Evolutionary conservation across 345 rosid genomes (phyloP).

Genomic region (Rhodamnia argentea): DNA sequence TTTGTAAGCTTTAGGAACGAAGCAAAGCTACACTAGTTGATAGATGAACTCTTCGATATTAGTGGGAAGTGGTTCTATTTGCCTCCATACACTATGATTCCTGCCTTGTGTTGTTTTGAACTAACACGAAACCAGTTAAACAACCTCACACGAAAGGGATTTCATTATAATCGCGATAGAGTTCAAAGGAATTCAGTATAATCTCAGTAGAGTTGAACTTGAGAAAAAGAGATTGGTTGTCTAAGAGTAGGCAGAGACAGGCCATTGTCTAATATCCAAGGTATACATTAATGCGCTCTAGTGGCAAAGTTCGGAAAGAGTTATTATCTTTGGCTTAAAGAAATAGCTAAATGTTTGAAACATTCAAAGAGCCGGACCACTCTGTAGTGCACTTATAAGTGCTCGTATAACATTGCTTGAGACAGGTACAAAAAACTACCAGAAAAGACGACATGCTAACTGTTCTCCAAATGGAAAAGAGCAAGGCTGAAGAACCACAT

Average conservation of each 20-base stretch:
- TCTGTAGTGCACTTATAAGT: too few relatives aligned
- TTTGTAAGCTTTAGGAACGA: not conserved
- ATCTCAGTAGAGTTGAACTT: not conserved
- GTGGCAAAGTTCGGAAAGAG: too few relatives aligned
- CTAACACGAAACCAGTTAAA: not conserved
- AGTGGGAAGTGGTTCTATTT: not conserved
- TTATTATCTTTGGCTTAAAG: too few relatives aligned
- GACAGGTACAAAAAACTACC: not conserved
- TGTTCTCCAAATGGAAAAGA: too few relatives aligned
- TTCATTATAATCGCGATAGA: not conserved
- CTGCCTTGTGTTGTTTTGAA: not conserved
- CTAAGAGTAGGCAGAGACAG: not conserved
- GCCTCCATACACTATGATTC: not conserved
- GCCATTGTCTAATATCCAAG: not conserved
- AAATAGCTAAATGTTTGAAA: too few relatives aligned
- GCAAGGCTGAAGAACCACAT: not conserved
- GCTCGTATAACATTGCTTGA: not conserved
- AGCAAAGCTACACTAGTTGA: not conserved
- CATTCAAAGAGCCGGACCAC: too few relatives aligned
- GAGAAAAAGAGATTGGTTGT: not conserved
- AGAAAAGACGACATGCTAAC: not conserved
- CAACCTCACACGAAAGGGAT: not conserved
- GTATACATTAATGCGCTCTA: not conserved
- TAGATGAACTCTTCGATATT: not conserved
- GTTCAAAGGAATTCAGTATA: not conserved